These are phyloP conservation scores for Amphichorda felina DNA, from an alignment of 2,329 filamentous ascomycete genomes.

Conservation along the genomic window DNA sequence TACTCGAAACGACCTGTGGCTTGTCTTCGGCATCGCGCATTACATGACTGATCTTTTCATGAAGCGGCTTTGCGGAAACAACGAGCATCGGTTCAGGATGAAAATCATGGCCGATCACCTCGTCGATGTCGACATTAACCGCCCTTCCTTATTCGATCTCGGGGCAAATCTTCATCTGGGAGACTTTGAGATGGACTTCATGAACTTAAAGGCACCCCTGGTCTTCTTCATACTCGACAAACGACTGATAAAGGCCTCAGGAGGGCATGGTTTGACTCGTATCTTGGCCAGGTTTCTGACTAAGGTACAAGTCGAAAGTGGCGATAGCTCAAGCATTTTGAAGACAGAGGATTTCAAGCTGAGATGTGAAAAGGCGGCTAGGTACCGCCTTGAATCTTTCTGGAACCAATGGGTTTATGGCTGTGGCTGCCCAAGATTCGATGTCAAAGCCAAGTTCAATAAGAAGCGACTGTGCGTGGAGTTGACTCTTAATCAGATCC, in stretches of 20 bases:
- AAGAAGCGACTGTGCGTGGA: conserved; percentile 96
- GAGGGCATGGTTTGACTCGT: conserved; percentile 69
- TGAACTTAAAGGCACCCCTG: conserved; percentile 79
- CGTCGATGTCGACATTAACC: conserved; percentile 67
- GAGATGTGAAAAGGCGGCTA: conserved; percentile 78
- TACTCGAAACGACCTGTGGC: conserved; percentile 72
- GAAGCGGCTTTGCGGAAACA: conserved; percentile 82
- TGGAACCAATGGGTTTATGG: conserved; percentile 89
- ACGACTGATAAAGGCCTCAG: conserved; percentile 73
- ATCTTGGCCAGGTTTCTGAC: conserved; percentile 80
- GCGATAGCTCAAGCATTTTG: conserved; percentile 58
- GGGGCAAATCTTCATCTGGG: conserved; percentile 71
- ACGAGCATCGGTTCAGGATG: conserved; percentile 84
- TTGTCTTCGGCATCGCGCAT: conserved; percentile 79
- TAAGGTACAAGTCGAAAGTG: conserved; percentile 60
- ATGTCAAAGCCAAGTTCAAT: conserved; percentile 83
- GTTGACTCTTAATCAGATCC: conserved; percentile 74
- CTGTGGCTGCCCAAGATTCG: conserved; percentile 79
- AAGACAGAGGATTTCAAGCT: conserved; percentile 66
- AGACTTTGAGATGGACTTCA: conserved; percentile 77
- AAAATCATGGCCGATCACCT: conserved; percentile 76
- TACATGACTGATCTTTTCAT: conserved; percentile 95
- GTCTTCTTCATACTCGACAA: conserved; percentile 92
- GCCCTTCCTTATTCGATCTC: conserved; percentile 72
- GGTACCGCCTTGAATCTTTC: conserved; percentile 77